Conservation (phyloP, 2,329 filamentous ascomycete genomes). For the Ascochyta rabiei region DNA sequence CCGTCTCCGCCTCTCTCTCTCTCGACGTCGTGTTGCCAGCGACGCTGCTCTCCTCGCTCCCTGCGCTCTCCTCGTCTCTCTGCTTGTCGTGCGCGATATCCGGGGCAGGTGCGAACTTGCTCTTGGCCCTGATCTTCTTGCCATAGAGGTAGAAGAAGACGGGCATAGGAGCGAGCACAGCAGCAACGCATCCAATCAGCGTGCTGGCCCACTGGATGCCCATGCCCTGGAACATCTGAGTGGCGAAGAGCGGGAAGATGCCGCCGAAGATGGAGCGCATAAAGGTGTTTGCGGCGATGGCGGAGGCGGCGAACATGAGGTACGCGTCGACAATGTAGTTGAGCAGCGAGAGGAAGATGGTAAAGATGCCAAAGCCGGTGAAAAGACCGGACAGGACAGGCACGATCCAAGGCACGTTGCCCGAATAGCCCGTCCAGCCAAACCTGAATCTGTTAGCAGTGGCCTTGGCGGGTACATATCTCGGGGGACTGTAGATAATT, state of each 20-base stretch:
- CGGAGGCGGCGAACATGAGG: conserved; percentile 61
- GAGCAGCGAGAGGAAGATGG: conserved; percentile 63
- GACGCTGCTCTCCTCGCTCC: conserved; percentile 1
- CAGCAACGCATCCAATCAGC: conserved; percentile 53
- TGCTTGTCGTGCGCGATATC: conserved; percentile 47
- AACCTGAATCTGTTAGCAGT: conserved; percentile 20
- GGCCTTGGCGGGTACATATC: background rate
- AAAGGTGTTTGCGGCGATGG: conserved; percentile 63
- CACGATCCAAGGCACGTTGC: conserved; percentile 50
- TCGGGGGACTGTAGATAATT: too few relatives aligned
- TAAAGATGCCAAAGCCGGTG: conserved; percentile 63
- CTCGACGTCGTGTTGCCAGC: background rate
- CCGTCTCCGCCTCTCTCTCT: conserved; percentile 1
- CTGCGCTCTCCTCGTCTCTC: conserved; percentile 39
- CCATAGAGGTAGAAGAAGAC: conserved; percentile 53
- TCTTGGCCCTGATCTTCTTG: conserved; percentile 51
- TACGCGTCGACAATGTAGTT: conserved; percentile 67
- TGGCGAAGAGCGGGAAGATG: conserved; percentile 61
- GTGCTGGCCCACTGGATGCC: conserved; percentile 57
- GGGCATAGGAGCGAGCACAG: conserved; percentile 52
- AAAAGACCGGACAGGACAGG: conserved; percentile 56
- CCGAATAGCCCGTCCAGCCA: conserved; percentile 52
- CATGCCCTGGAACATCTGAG: conserved; percentile 61
- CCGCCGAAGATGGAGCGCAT: conserved; percentile 58
- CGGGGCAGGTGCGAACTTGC: conserved; percentile 51